A percentile compares a stretch with the other conserved stretches of the same genome.
Evolutionary conservation across 2,329 filamentous ascomycete species (phyloP).

Genomic region (Botrytis cinerea): DNA sequence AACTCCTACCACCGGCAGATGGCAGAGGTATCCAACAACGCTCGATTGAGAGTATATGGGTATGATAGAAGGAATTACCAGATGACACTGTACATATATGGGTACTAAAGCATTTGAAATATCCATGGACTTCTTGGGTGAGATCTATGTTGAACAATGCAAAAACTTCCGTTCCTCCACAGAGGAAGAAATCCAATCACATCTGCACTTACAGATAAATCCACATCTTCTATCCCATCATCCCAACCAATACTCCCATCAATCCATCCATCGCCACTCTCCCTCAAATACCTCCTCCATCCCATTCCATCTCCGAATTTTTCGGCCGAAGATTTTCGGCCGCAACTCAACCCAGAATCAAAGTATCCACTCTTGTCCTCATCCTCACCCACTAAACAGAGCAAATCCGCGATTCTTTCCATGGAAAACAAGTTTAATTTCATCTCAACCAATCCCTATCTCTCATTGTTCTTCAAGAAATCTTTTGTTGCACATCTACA

Average conservation of each 20-base stretch:
- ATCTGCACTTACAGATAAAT: not conserved
- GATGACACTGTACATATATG: not conserved
- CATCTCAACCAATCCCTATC: not conserved
- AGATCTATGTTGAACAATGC: not conserved
- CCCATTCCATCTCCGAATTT: not conserved
- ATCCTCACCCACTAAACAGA: not conserved
- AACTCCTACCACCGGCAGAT: not conserved
- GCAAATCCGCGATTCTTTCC: too few relatives aligned
- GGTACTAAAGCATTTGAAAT: not conserved
- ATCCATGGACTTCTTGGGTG: not conserved
- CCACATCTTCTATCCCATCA: not conserved
- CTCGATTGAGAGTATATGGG: not conserved
- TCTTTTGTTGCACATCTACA: not conserved
- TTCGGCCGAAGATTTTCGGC: conserved; percentile 8
- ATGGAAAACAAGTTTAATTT: not conserved
- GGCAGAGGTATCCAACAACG: not conserved
- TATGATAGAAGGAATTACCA: not conserved
- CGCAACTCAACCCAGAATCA: not conserved
- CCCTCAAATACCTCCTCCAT: rapidly evolving
- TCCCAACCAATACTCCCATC: not conserved
- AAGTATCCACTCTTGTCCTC: not conserved
- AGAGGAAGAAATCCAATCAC: not conserved
- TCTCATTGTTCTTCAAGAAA: not conserved
- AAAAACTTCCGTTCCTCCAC: not conserved
- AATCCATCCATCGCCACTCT: too few relatives aligned